Conservation (phyloP, 1,284 basidiomycete genomes). For the Cystobasidium pallidum region DNA sequence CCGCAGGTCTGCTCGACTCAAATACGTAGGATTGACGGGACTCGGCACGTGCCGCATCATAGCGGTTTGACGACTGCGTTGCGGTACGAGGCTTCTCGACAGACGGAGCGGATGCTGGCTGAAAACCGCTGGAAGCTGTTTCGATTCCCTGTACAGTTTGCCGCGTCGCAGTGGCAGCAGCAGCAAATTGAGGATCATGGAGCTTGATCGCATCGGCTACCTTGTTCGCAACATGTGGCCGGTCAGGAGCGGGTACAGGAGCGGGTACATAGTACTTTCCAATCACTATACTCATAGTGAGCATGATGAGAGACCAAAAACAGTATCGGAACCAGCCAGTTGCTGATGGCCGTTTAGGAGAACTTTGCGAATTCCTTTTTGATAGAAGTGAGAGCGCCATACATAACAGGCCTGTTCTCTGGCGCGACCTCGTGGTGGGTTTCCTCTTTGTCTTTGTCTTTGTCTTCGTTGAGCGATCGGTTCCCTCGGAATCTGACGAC, state of each 20-base stretch:
- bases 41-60: too few relatives aligned
- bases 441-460: not conserved
- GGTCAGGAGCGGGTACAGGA: too few relatives aligned
- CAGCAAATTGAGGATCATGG: too few relatives aligned
- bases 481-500: not conserved
- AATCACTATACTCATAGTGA: not conserved
- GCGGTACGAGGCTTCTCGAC: too few relatives aligned
- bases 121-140: too few relatives aligned
- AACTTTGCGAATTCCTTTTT: not conserved
- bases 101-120: too few relatives aligned
- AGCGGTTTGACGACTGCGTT: too few relatives aligned
- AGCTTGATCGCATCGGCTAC: not conserved
- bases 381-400: not conserved
- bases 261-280: not conserved
- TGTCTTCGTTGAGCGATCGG: too few relatives aligned
- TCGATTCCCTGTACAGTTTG: too few relatives aligned
- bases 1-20: not conserved
- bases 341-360: not conserved
- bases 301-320: not conserved
- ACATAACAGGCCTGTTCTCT: not conserved
- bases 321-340: not conserved
- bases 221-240: not conserved
- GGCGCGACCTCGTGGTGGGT: not conserved
- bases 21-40: not conserved
- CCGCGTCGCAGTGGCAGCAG: too few relatives aligned